Evolutionary conservation across 75 land plant species (phyloP), one percentile per base, ranked within the genome.

Genomic region (Isoetes taiwanensis): DNA sequence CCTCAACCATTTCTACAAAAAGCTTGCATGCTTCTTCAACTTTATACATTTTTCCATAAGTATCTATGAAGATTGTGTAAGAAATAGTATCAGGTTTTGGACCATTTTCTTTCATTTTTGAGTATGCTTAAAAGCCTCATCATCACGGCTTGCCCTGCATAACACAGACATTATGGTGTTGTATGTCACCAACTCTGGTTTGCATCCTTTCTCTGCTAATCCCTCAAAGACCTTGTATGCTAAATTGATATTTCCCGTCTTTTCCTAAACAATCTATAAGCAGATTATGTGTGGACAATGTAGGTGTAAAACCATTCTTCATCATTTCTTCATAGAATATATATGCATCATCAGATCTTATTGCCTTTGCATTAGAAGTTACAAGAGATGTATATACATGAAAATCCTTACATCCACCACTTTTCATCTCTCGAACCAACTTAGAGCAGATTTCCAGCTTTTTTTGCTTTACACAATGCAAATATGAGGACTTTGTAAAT

Each of bases 211-310:
- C 16, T 16, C n/a, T 5, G 21, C n/a, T 3, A 46, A 19, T 4
- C n/a, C 50, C 23, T 46, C 25, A 23, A 46, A 46, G 19, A 46
- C 50, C 16, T 16, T 19, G 25, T 4, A 46, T 6, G 50, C 50
- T 3, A 5, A 23, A 46, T 46, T 23, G 5, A 19, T n/a, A 23
- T 46, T 19, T 23, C 50, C 50, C 4, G 50, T 23, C 50, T 46
- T 46, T n/a, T 46, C 50, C 50, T 23, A 46, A 19, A 46, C 50
- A 46, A 46, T 46, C 50, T 5, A 46, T 46, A 23, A 46, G 50
- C n/a, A 46, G 5, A 23, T 46, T 46, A 23, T 46, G 50, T 16
- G 25, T 16, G 5, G 25, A 6, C 16, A 46, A 23, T 5, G 21
- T 46, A 6, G 50, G 50, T 46, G 16, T 23, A 5, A 46, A 19